phyloP scores from a whole-genome alignment of 176 grass and related monocot genomes.

The Triticum monococcum region DNA sequence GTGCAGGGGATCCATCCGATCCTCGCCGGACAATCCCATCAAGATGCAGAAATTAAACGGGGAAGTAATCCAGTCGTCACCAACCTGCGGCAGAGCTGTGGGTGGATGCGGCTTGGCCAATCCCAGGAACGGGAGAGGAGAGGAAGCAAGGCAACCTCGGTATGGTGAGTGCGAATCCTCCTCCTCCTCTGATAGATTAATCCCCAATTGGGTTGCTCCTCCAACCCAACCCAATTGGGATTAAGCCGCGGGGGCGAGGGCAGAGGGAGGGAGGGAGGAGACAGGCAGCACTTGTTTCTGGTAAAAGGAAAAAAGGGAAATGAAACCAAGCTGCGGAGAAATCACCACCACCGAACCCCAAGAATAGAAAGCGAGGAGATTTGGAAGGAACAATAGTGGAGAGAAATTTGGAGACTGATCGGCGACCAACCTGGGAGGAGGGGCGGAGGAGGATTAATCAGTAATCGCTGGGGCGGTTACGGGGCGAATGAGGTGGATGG shows the following conservation, averaged over 20 bases:
- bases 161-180: background rate
- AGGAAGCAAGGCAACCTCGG: constrained; percentile 5
- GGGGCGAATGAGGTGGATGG: constrained; percentile 25
- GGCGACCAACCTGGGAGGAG: constrained; percentile 42
- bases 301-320: constrained; percentile 29
- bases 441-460: constrained; percentile 11
- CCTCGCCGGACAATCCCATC: constrained; percentile 18
- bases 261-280: constrained; percentile 4
- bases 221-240: constrained; percentile 44
- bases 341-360: constrained; percentile 42
- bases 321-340: constrained; percentile 5
- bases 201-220: constrained; percentile 49
- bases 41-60: constrained; percentile 13
- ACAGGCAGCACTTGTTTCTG: constrained; percentile 31
- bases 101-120: constrained; percentile 29
- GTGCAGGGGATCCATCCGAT: constrained; percentile 17
- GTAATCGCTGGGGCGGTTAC: constrained; percentile 40
- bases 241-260: constrained; percentile 45
- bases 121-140: constrained; percentile 28
- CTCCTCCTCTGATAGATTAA: constrained; percentile 28
- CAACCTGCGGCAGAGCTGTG: constrained; percentile 25
- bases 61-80: constrained; percentile 26
- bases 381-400: background rate
- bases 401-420: constrained; percentile 42
- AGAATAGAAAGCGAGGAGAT: constrained; percentile 39